These are phyloP conservation scores for Hymenoscyphus albidus DNA, from an alignment of 2,329 filamentous ascomycete genomes.

Conservation along the genomic window DNA sequence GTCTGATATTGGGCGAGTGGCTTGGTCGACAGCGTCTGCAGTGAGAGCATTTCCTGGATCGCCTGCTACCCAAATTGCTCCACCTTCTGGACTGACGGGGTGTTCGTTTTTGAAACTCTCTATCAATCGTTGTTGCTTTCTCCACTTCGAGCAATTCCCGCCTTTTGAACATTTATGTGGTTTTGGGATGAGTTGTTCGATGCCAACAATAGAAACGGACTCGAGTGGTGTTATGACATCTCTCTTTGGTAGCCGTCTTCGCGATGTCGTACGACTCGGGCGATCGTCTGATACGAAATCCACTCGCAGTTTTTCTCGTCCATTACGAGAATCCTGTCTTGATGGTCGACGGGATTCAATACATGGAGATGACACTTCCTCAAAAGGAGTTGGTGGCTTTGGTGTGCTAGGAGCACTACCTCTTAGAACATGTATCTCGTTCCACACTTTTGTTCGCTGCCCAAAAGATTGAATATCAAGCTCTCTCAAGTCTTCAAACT, in stretches of 20 bases:
- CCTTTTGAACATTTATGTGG: conserved; percentile 82
- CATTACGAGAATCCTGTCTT: conserved; percentile 24
- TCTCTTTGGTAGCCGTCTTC: conserved; percentile 27
- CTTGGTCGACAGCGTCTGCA: conserved; percentile 42
- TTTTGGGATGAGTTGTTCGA: conserved; percentile 83
- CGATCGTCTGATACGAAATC: conserved; percentile 30
- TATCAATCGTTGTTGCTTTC: conserved; percentile 73
- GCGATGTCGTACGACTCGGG: conserved; percentile 27
- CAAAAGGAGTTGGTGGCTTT: conserved; percentile 56
- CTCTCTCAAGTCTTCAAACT: conserved; percentile 83
- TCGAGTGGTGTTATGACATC: conserved; percentile 74
- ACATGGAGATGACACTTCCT: conserved; percentile 47
- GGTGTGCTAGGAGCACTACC: conserved; percentile 50
- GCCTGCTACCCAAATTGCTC: conserved; percentile 72
- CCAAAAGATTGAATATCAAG: conserved; percentile 78
- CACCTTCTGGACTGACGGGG: conserved; percentile 57
- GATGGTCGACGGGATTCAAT: conserved; percentile 23
- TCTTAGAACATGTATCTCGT: conserved; percentile 68
- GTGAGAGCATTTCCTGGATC: conserved; percentile 75
- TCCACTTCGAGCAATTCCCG: conserved; percentile 78
- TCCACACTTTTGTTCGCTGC: conserved; percentile 75
- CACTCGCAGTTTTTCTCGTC: conserved; percentile 16
- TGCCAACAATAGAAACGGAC: conserved; percentile 86
- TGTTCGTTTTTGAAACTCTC: conserved; percentile 72
- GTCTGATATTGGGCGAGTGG: conserved; percentile 66